Percentiles rank a stretch among this genome's conserved stretches.
phyloP scores from a whole-genome alignment of 768 basidiomycete genomes.

The Lactarius sanguifluus region DNA sequence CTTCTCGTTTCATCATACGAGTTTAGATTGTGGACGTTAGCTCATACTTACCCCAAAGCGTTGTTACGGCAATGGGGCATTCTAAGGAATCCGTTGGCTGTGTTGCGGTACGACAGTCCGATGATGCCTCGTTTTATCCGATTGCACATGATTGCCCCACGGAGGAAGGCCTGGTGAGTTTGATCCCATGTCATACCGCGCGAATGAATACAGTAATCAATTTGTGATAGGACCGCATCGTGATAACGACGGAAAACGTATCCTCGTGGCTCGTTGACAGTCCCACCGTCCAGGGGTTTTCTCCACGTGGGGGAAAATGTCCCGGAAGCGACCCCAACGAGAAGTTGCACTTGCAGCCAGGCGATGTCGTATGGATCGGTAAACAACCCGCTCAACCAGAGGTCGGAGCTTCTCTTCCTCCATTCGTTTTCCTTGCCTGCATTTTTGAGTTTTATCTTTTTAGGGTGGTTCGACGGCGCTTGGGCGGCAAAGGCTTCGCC shows the following conservation, averaged over 20 bases:
- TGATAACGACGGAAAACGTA: constrained; percentile 47
- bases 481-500: constrained; percentile 64
- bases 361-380: constrained; percentile 29
- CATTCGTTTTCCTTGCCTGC: neutral
- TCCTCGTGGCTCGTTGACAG: constrained; percentile 49
- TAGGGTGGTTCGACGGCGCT: constrained; percentile 87
- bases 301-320: neutral
- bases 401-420: constrained; percentile 2
- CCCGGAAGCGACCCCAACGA: neutral
- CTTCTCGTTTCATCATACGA: constrained; percentile 10
- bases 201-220: neutral
- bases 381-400: constrained; percentile 19
- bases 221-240: constrained; percentile 47
- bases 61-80: constrained; percentile 32
- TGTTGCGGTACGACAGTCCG: constrained; percentile 36
- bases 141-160: constrained; percentile 41
- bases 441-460: constrained; percentile 20
- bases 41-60: constrained; percentile 34
- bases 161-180: constrained; percentile 37
- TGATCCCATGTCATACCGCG: neutral
- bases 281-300: constrained; percentile 30
- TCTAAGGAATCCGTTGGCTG: constrained; percentile 37
- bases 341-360: constrained; percentile 16
- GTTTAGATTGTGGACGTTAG: constrained; percentile 40
- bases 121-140: constrained; percentile 39